Base-by-base conservation (phyloP, 257 asterid genomes). In the Solanum clarkiae region DNA sequence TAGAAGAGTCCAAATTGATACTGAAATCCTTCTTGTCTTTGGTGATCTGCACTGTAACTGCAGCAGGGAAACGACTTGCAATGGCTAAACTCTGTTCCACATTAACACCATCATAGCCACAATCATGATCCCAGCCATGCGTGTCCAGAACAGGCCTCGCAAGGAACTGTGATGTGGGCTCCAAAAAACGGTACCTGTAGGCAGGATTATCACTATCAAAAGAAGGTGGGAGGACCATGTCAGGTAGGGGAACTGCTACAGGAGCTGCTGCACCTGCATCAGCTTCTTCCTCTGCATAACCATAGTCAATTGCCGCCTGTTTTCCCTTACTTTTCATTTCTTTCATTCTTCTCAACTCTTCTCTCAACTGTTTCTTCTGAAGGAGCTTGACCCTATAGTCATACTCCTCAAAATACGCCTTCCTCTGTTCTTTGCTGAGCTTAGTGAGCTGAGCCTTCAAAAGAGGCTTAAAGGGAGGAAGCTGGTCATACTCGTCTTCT, bases 81-180 rank as follows among this genome's bases (percentile, higher is more conserved):
- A 96, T 84, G 13, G 98, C 97, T 13, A 92, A 88, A 86, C 88
- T 89, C 82, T 96, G 98, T 75, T 96, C 99, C 13, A 96, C 87
- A 88, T 96, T 96, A 89, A 96, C 99, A 22, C 99, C 99, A 62
- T 96, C 99, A 47, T 96, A 96, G 44, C 99, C 99, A 72, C 97
- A 96, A 87, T 96, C 99, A 70, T 96, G 99, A 90, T 96, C 99
- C 99, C 99, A 96, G 8, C 99, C 98, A 51, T 94, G 98, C 79
- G 92, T 90, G 63, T 96, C 99, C 32, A 96, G 91, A 86, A 96
- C 99, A 4, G 99, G 99, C 88, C 99, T 89, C 1, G 97, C 99
- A 57, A 94, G 97, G 85, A 96, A 94, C 92, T 94, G 98, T 0
- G 99, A 96, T 29, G 98, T 96, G 71, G 99, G 98, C 91, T 96